Base-by-base conservation (phyloP, 768 basidiomycete genomes). In the Vararia minispora region DNA sequence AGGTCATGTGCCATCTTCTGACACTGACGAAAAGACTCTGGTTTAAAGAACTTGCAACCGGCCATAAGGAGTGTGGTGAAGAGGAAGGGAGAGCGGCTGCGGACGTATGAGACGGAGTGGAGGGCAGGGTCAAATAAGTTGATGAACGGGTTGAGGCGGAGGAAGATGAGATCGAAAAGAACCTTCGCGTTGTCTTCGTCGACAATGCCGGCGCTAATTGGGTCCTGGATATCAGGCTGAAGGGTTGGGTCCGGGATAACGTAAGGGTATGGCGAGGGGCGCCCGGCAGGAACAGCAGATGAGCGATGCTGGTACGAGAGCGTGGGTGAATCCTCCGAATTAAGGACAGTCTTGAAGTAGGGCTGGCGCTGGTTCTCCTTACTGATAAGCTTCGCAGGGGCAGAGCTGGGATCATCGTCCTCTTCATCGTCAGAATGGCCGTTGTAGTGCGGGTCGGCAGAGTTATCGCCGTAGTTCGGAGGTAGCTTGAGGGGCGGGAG, bases 111-210 rank as follows among this genome's bases (percentile, higher is more conserved):
- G 35, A 79, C 68, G 0, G 89, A 79, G 56, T 94, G 90, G 25
- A 92, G 62, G n/a, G 72, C 64, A 26, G 88, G 84, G 61, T 91
- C 89, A 54, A 92, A 88, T 23, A 91, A 66, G 54, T 83, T 85
- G 60, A 90, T 77, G 57, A 90, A 88, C 10, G 88, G 85, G 55
- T 91, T 91, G 37, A 91, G 70, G 42, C 86, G 82, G 39, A 84
- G 54, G 61, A 83, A 88, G 54, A 90, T 70, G 44, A 74, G 62
- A 55, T 88, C 84, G 45, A 89, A 87, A 31, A 88, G 64, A 33
- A 74, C 66, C 50, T 71, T 70, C 31, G 82, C 84, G 41, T 81
- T 76, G 27, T 68, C 66, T 49, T 85, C 82, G 37, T 68, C 68
- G 46, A 90, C 62, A 47, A 86, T 66, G 25, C 79, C 82, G 39